Conservation (phyloP, 371 early-diverging fungal species). For the Mucor velutinosus region DNA sequence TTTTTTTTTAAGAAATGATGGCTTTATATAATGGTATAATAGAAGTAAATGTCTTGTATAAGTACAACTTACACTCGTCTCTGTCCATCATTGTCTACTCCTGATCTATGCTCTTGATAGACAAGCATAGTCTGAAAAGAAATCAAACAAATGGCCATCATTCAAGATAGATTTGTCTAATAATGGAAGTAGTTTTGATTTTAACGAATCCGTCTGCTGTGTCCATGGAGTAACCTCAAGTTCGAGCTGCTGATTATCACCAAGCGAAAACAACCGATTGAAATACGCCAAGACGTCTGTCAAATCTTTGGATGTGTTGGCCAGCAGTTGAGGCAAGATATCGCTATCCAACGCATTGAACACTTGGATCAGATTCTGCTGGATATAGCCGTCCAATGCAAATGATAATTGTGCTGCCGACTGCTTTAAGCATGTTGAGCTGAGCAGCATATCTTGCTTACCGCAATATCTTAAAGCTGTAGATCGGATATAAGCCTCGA, state of each 20-base stretch:
- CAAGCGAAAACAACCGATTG: constrained; percentile 17
- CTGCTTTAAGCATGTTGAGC: constrained; percentile 19
- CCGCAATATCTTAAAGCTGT: constrained; percentile 25
- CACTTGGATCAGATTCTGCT: constrained; percentile 9
- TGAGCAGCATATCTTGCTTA: constrained; percentile 1
- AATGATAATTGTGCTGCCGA: constrained; percentile 17
- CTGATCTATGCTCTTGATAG: constrained; percentile 11
- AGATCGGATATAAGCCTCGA: constrained; percentile 28
- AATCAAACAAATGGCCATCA: constrained; percentile 22
- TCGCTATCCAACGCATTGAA: constrained; percentile 22
- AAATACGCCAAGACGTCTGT: constrained; percentile 27
- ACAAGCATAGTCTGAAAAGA: constrained; percentile 29
- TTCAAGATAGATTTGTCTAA: constrained; percentile 12
- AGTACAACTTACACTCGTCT: background rate
- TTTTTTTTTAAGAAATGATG: background rate
- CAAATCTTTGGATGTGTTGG: constrained; percentile 23
- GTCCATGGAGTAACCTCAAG: constrained; percentile 28
- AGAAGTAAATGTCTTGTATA: background rate
- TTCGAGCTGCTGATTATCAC: constrained; percentile 21
- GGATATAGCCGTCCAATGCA: constrained; percentile 24
- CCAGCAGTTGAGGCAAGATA: constrained; percentile 21
- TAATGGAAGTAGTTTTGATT: constrained; percentile 17
- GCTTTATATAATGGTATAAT: background rate
- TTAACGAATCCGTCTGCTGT: constrained; percentile 9
- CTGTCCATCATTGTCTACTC: background rate